Evolutionary conservation across 805 yeast species (phyloP).

Genomic region (Wickerhamiella cacticola): DNA sequence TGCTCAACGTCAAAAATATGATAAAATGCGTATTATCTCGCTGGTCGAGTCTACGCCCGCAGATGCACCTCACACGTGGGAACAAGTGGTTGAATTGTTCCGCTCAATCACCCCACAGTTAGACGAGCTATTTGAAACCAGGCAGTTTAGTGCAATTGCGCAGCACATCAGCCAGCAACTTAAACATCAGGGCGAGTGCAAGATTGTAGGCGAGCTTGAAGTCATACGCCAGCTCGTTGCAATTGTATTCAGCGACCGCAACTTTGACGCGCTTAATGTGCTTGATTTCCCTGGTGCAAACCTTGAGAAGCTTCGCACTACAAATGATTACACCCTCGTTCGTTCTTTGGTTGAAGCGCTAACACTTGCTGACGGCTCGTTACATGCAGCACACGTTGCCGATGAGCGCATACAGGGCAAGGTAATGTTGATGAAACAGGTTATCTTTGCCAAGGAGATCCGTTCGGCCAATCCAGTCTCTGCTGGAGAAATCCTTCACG

Average conservation of each 20-base stretch:
- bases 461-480: background rate
- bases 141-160: slow-evolving; percentile 19
- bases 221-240: slow-evolving; percentile 26
- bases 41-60: slow-evolving; percentile 4
- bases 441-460: slow-evolving; percentile 1
- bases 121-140: slow-evolving; percentile 22
- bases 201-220: slow-evolving; percentile 27
- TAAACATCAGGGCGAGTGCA: slow-evolving; percentile 11
- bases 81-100: slow-evolving; percentile 20
- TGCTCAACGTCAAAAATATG: slow-evolving; percentile 11
- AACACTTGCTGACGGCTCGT: slow-evolving; percentile 14
- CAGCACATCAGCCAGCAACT: slow-evolving; percentile 14
- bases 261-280: slow-evolving; percentile 14
- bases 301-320: slow-evolving; percentile 28
- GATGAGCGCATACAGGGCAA: slow-evolving; percentile 9
- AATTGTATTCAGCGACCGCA: slow-evolving; percentile 18
- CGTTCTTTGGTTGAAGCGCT: slow-evolving; percentile 20
- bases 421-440: slow-evolving; percentile 6
- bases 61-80: slow-evolving; percentile 18
- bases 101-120: slow-evolving; percentile 21
- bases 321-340: slow-evolving; percentile 26
- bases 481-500: slow-evolving; percentile 1
- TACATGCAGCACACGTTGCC: slow-evolving; percentile 11
- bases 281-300: slow-evolving; percentile 15
- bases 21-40: slow-evolving; percentile 6